Evolutionary conservation across 805 yeast genomes (phyloP).

Genomic region (Teunomyces stri): DNA sequence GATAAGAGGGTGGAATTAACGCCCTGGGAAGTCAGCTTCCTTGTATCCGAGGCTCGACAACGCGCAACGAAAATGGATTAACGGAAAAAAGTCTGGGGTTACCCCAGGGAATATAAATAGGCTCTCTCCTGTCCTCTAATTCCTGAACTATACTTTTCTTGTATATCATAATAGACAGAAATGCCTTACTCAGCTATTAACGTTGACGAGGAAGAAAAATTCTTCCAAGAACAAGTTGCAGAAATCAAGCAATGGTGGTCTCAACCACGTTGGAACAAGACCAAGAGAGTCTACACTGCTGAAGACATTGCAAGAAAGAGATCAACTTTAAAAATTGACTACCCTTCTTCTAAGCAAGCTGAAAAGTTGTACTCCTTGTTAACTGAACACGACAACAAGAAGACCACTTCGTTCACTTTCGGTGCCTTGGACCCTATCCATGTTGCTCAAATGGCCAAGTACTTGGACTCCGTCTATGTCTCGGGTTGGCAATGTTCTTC

Average conservation of each 20-base stretch:
- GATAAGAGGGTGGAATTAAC: neutral
- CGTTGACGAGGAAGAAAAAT: conserved; percentile 58
- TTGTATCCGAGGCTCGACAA: conserved; percentile 6
- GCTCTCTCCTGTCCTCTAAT: neutral
- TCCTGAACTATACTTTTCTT: neutral
- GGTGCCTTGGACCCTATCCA: conserved; percentile 97
- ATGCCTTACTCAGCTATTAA: conserved; percentile 60
- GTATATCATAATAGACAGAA: neutral
- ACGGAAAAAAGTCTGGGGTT: conserved; percentile 9
- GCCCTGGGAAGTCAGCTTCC: neutral
- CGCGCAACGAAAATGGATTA: conserved; percentile 4
- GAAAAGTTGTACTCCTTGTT: conserved; percentile 74
- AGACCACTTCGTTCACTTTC: conserved; percentile 81
- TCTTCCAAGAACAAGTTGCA: conserved; percentile 64
- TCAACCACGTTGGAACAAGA: conserved; percentile 84
- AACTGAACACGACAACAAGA: conserved; percentile 66
- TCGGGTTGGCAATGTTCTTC: conserved; percentile 99
- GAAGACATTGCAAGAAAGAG: conserved; percentile 89
- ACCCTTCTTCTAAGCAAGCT: conserved; percentile 78
- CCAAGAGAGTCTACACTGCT: conserved; percentile 84
- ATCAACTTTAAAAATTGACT: conserved; percentile 69
- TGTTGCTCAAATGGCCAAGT: conserved; percentile 94
- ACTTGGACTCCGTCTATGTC: conserved; percentile 87
- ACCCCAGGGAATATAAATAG: conserved; percentile 4
- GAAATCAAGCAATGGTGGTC: conserved; percentile 90